Base-by-base conservation (phyloP, 2,329 filamentous ascomycete species). In the Diaporthe sp. region DNA sequence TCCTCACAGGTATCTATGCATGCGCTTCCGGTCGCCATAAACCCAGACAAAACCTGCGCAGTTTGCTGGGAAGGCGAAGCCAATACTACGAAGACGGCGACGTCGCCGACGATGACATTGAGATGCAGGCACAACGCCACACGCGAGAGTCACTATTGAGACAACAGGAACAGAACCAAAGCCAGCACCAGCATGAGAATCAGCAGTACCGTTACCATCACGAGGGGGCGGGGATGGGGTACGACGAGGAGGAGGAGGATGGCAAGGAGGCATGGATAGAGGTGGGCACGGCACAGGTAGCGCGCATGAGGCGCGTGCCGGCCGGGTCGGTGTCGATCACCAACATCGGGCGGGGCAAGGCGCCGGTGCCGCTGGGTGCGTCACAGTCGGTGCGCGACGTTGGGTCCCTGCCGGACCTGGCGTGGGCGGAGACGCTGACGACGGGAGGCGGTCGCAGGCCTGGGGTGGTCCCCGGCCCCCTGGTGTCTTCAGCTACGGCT, bases 391-490 rank as follows among this genome's bases (percentile, higher is more conserved):
- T 71, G 30, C 69, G 69, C 27, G 69, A 71, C 32, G 55, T 71
- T 2, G 32, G 39, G 17, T 53, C 69, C 25, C 69, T 71, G 56
- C 69, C 69, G 44, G 69, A 71, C 44, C 56, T 71, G 69, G 69
- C 69, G 4, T 71, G 69, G 69, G 69, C 69, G 3, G 55, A 71
- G 56, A 71, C n/a, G 10, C 56, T 71, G 69, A 71, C 69, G 44
- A 71, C 69, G 12, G 69, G 63, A 25, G 63, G 56, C 25, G 56
- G 69, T n/a, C 55, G 69, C 44, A 71, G 69, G 69, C 37, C 69
- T 17, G 69, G 15, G 6, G 6, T 30, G n/a, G 47, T 50, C 22
- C n/a, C 25, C 9, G 10, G 15, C 44, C 32, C 32, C 32, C 4
- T 35, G 32, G 32, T n/a, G 32, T 35, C 42, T 25, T 0, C 42